A percentile compares a stretch with the other conserved stretches of the same genome.
Conservation (phyloP, 208 protist genomes). For the Crithidia bombi region DNA sequence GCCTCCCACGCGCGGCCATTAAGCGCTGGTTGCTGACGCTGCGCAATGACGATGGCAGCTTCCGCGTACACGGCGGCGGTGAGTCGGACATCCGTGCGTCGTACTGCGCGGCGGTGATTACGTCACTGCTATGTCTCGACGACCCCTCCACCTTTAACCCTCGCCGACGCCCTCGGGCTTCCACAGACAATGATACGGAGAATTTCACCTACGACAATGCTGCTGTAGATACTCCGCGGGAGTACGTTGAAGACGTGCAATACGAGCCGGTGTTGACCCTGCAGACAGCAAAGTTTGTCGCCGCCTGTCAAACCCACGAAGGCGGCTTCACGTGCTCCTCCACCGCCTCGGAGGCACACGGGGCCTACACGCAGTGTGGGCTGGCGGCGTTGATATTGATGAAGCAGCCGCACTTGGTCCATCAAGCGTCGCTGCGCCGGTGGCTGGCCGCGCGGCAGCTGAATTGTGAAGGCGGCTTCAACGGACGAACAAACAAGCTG, state of each 20-base stretch:
- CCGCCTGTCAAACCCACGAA: constrained; percentile 90
- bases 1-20: constrained; percentile 75
- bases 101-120: constrained; percentile 88
- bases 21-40: constrained; percentile 88
- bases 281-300: constrained; percentile 65
- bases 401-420: constrained; percentile 52
- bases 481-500: constrained; percentile 97
- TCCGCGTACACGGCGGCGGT: constrained; percentile 83
- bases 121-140: constrained; percentile 69
- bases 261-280: constrained; percentile 47
- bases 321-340: constrained; percentile 85
- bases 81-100: constrained; percentile 89
- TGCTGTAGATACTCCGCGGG: background rate
- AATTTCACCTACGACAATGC: constrained; percentile 2
- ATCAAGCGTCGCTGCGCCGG: constrained; percentile 53
- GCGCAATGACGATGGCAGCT: constrained; percentile 75
- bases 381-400: constrained; percentile 80
- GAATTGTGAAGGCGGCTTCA: constrained; percentile 91
- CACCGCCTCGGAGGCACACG: constrained; percentile 86
- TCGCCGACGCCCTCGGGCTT: background rate
- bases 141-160: constrained; percentile 41
- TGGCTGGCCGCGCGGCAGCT: constrained; percentile 88
- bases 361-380: constrained; percentile 93
- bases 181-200: background rate
- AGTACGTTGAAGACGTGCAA: constrained; percentile 35